Base-by-base conservation (phyloP, 2,329 filamentous ascomycete genomes). In the Trichophyton verrucosum region DNA sequence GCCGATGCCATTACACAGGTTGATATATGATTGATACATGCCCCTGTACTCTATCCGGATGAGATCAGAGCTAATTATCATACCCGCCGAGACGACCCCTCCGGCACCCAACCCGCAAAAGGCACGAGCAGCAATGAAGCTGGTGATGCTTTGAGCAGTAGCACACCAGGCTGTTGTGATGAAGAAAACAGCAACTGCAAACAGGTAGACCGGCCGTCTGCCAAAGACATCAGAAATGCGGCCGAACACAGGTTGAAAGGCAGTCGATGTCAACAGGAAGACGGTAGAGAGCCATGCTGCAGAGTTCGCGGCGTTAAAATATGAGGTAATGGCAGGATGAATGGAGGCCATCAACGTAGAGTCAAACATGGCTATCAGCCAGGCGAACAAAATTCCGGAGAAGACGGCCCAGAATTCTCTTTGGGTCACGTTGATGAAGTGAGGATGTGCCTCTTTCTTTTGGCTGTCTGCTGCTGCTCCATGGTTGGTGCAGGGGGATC, bases 221-320 rank as follows among this genome's bases (percentile, higher is more conserved):
- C 88, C 88, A 62, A 91, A 74, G 0, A 86, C 84, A 72, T 92
- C 88, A 1, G 87, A 90, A 1, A 91, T 71, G 1, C 88, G 81
- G 2, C 87, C 88, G 64, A 89, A 82, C 0, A 92, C 75, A 0
- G 89, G 88, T 72, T 91, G 86, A 61, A 89, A 86, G 24, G 86
- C 83, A 1, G 88, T 91, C 3, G 84, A 88, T 0, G 88, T 90
- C 42, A 94, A 78, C 40, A 92, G 74, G 65, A 91, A 92, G 0
- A 87, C 83, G 0, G 88, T 92, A 1, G 87, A 90, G 3, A 92
- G 78, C 89, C 89, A 94, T 1, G 88, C 90, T 2, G 89, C 89
- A 55, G 84, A 84, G 71, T 92, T 90, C 36, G 87, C 88, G 57
- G 86, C 82, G 63, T 85, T 77, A 72, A 92, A 92, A 71, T 91